A percentile compares a stretch with the other conserved stretches of the same genome.
phyloP scores from a whole-genome alignment of 805 yeast species.

The Candida pseudofarinosa region DNA sequence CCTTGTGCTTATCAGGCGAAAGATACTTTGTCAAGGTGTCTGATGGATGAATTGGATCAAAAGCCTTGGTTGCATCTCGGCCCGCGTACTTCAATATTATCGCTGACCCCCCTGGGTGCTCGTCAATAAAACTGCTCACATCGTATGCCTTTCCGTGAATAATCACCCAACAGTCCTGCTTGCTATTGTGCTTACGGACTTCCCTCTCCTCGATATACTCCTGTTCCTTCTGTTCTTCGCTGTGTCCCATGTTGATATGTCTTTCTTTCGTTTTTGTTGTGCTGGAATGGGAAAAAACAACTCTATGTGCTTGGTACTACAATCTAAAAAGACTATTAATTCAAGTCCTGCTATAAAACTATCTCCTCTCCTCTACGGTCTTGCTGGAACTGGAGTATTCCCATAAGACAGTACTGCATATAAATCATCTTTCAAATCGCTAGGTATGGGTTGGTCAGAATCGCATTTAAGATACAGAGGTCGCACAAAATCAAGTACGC shows the following conservation, averaged over 20 bases:
- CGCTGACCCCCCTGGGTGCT: constrained; percentile 61
- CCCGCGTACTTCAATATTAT: constrained; percentile 52
- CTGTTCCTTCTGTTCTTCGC: constrained; percentile 4
- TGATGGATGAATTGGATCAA: constrained; percentile 88
- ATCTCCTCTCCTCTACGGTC: not conserved
- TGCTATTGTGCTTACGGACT: constrained; percentile 45
- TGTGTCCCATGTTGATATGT: not conserved
- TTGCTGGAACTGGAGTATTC: too few species aligned
- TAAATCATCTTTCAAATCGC: not conserved
- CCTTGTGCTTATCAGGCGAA: constrained; percentile 38
- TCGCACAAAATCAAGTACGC: not conserved
- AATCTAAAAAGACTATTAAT: not conserved
- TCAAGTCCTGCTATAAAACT: not conserved
- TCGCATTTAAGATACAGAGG: not conserved
- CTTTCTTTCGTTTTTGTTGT: not conserved
- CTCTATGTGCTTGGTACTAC: too few species aligned
- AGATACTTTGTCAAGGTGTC: constrained; percentile 72
- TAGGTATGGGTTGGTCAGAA: not conserved
- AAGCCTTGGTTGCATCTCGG: constrained; percentile 66
- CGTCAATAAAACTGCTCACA: constrained; percentile 56
- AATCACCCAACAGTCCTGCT: constrained; percentile 78
- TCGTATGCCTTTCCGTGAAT: constrained; percentile 78
- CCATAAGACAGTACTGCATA: too few species aligned
- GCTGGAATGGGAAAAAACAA: too few species aligned
- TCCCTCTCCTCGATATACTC: constrained; percentile 20